Percentiles rank a stretch among this genome's conserved stretches.
Evolutionary conservation across 768 basidiomycete genomes (phyloP).

Genomic region (Kwoniella sp.): DNA sequence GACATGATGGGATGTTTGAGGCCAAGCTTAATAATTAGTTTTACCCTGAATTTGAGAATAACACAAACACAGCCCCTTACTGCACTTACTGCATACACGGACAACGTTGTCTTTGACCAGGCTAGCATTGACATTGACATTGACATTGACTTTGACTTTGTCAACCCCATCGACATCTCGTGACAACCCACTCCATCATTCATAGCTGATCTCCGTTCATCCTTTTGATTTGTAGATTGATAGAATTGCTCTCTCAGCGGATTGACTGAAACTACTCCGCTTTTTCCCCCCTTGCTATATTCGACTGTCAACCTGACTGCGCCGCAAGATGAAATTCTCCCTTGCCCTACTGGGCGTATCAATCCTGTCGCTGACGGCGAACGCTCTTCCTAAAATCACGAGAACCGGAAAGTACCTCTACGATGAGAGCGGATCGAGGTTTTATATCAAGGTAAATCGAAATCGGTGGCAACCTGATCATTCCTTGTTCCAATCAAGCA

Average conservation of each 20-base stretch:
- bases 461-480: neutral
- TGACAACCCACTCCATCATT: too few relatives aligned
- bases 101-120: slow-evolving; percentile 1
- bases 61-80: neutral
- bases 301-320: neutral
- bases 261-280: too few relatives aligned
- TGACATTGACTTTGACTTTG: too few relatives aligned
- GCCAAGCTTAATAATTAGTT: neutral
- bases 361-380: slow-evolving; percentile 9
- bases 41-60: neutral
- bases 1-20: neutral
- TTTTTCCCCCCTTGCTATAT: too few relatives aligned
- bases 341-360: slow-evolving; percentile 13
- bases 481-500: too few relatives aligned
- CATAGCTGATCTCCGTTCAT: too few relatives aligned
- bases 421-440: slow-evolving; percentile 70
- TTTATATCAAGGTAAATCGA: slow-evolving; percentile 74
- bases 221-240: too few relatives aligned
- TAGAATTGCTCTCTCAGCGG: too few relatives aligned
- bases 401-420: slow-evolving; percentile 80
- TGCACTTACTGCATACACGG: neutral
- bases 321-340: slow-evolving; percentile 10
- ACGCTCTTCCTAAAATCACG: slow-evolving; percentile 68
- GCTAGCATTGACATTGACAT: too few relatives aligned
- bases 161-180: too few relatives aligned